Evolutionary conservation across 495 filamentous ascomycete species (phyloP), one percentile per base, ranked within the genome.

Genomic region (Bryoglossum gracile): DNA sequence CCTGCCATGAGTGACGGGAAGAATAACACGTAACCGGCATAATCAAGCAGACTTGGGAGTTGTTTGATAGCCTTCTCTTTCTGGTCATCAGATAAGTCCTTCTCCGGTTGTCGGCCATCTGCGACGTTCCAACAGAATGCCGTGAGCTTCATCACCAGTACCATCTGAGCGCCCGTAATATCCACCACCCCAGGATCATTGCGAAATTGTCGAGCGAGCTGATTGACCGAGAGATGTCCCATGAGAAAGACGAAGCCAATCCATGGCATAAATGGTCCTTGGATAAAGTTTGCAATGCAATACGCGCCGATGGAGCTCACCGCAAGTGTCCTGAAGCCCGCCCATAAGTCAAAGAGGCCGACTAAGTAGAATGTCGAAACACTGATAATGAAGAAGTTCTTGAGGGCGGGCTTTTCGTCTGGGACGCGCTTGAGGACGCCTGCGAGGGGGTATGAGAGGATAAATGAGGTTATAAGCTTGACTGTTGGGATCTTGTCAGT

Each of bases 231-330:
- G 86, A 98, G 87, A 65, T 97, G 91, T 50, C 84, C 82, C 94
- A 98, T 98, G 45, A 94, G 61, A 66, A 91, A 96, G 45, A 87
- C 75, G 65, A 98, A 97, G 37, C 81, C 89, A 35, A 95, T 78
- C 92, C 92, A 98, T 69, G 94, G 94, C 92, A 98, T 98, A 66
- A 89, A 86, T 3, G 88, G 87, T n/a, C 88, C 88, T 41, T 87
- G 74, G 16, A 97, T 69, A 62, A 84, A 92, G 56, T 80, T 75
- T 43, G 92, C 83, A 56, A 97, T 94, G 46, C 74, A 69, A 63
- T 97, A 97, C 24, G 87, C 77, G 28, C 78, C 91, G 18, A 71
- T 76, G 0, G 92, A 78, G 58, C 84, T 86, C 57, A 94, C 80
- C 26, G 87, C 60, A 16, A 98, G 65, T 1, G 89, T 95, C 23